These are phyloP conservation scores for Phaffia australis DNA, from an alignment of 768 basidiomycete species.

Conservation along the genomic window DNA sequence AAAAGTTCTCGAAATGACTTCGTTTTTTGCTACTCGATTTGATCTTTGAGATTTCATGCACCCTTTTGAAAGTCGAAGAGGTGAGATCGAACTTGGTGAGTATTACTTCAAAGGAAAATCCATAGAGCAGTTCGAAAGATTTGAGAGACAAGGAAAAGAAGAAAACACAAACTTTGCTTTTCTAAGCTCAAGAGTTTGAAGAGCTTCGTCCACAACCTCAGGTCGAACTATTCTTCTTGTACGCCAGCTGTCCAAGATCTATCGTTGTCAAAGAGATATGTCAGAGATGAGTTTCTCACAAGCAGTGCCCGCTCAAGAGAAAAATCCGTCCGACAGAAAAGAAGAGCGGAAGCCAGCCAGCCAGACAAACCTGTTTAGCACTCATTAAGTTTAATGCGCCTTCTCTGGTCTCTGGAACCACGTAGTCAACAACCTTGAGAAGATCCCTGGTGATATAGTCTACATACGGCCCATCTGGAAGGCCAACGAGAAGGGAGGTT, in stretches of 20 bases:
- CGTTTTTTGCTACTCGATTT: conserved; percentile 28
- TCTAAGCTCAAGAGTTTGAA: conserved; percentile 41
- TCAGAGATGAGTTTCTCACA: neutral
- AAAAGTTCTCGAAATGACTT: conserved; percentile 38
- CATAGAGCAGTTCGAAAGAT: neutral
- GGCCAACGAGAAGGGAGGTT: conserved; percentile 29
- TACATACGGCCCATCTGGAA: conserved; percentile 50
- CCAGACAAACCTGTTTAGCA: conserved; percentile 60
- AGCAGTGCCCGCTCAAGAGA: neutral
- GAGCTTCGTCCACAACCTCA: conserved; percentile 59
- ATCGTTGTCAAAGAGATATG: neutral
- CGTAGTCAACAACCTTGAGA: conserved; percentile 60
- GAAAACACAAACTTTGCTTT: conserved; percentile 27
- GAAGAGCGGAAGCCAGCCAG: neutral
- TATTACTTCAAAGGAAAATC: neutral
- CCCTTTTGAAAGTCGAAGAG: neutral
- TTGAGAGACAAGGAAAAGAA: neutral
- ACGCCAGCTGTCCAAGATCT: conserved; percentile 90
- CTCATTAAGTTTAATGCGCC: conserved; percentile 79
- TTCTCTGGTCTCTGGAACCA: conserved; percentile 80
- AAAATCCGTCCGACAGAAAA: neutral
- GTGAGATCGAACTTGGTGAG: neutral
- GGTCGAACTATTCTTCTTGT: conserved; percentile 73
- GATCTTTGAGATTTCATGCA: neutral
- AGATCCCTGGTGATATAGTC: conserved; percentile 70